Percentiles rank a stretch among this genome's conserved stretches.
These are phyloP conservation scores for Fusarium sp. DNA, from an alignment of 2,329 filamentous ascomycete species.

Conservation along the genomic window DNA sequence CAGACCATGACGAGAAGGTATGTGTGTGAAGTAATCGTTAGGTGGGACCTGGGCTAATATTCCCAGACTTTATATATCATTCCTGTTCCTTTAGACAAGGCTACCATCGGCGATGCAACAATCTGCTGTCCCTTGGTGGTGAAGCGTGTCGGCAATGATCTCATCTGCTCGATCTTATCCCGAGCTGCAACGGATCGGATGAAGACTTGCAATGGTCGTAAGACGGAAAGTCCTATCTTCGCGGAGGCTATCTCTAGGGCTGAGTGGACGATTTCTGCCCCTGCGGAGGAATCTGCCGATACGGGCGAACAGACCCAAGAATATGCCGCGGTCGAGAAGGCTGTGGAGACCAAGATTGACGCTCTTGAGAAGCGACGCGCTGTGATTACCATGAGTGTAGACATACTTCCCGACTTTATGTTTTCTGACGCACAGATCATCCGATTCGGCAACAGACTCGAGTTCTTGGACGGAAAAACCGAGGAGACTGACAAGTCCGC, in stretches of 20 bases:
- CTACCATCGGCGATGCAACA: slow-evolving; percentile 5
- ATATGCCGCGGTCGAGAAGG: fast-evolving
- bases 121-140: slow-evolving; percentile 21
- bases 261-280: neutral
- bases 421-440: neutral
- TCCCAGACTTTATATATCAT: slow-evolving; percentile 18
- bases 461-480: neutral
- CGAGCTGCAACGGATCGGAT: neutral
- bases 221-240: neutral
- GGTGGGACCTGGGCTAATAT: no score
- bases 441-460: neutral
- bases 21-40: no score
- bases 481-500: neutral
- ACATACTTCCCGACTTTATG: neutral
- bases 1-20: slow-evolving; percentile 12
- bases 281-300: fast-evolving
- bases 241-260: slow-evolving; percentile 15
- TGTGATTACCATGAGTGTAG: neutral
- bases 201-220: neutral
- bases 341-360: neutral
- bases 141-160: neutral
- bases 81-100: slow-evolving; percentile 14
- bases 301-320: fast-evolving
- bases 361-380: neutral
- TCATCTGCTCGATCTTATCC: slow-evolving; percentile 10